phyloP scores from a whole-genome alignment of 371 early-diverging fungal genomes.

The Mortierella sp. region DNA sequence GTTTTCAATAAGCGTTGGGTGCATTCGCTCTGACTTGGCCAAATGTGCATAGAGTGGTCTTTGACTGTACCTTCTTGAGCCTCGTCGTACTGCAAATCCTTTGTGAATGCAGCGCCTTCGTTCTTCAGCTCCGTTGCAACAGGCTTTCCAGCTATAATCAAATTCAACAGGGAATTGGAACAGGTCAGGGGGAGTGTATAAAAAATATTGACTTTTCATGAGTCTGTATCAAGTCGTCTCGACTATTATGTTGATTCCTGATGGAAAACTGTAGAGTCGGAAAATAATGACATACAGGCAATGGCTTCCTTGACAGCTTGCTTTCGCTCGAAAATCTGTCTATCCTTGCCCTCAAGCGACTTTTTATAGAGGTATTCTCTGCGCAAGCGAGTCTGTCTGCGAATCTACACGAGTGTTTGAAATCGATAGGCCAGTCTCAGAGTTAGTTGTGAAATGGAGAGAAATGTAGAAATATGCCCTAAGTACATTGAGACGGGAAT shows the following conservation, averaged over 20 bases:
- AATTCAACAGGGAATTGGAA: not conserved
- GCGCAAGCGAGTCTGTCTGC: slow-evolving; percentile 86
- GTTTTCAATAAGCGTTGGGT: no score
- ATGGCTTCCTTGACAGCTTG: slow-evolving; percentile 93
- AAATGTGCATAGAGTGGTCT: no score
- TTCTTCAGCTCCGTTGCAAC: slow-evolving; percentile 87
- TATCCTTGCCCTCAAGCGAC: slow-evolving; percentile 91
- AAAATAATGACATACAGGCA: slow-evolving; percentile 66
- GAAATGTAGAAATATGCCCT: not conserved
- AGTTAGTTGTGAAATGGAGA: not conserved
- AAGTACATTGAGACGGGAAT: not conserved
- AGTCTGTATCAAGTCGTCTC: no score
- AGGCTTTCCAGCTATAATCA: slow-evolving; percentile 80
- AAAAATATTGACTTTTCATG: not conserved
- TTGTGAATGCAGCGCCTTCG: slow-evolving; percentile 79
- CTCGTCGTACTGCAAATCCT: slow-evolving; percentile 91
- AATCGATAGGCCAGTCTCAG: not conserved
- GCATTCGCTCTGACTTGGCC: no score
- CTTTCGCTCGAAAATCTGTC: slow-evolving; percentile 91
- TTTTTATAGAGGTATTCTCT: slow-evolving; percentile 97
- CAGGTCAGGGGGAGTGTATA: not conserved
- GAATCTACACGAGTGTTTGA: slow-evolving; percentile 71
- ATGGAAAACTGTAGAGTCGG: not conserved
- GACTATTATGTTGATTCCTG: not conserved
- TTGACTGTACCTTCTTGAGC: slow-evolving; percentile 75